Percentiles rank a stretch among this genome's conserved stretches.
phyloP scores from a whole-genome alignment of 2,329 filamentous ascomycete genomes.

The Sclerotinia spermophila region DNA sequence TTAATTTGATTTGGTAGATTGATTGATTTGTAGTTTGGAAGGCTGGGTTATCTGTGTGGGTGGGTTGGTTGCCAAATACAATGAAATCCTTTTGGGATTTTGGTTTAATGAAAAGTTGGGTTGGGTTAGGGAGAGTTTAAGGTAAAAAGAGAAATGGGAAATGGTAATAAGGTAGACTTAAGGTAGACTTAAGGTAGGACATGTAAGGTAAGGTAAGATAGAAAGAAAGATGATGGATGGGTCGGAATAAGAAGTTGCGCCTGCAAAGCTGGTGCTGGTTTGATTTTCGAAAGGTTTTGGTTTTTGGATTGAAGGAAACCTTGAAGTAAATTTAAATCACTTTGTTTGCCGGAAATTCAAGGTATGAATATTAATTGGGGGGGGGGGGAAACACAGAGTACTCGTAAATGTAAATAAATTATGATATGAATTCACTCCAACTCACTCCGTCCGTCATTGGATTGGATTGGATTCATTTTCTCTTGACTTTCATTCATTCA shows the following conservation, averaged over 20 bases:
- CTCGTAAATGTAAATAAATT: no score
- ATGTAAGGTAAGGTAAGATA: not conserved
- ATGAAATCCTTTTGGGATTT: not conserved
- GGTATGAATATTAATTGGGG: no score
- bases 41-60: not conserved
- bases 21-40: not conserved
- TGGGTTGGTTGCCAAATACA: not conserved
- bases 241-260: conserved; percentile 10
- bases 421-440: not conserved
- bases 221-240: not conserved
- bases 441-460: no score
- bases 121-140: not conserved
- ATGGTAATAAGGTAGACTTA: not conserved
- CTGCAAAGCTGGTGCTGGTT: conserved; percentile 4
- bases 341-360: not conserved
- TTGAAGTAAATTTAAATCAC: not conserved
- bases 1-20: conserved; percentile 4
- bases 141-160: not conserved
- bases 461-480: no score
- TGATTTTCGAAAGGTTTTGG: not conserved
- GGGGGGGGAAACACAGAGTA: no score
- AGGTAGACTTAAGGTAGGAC: not conserved
- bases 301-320: not conserved
- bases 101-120: not conserved
- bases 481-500: not conserved